phyloP scores from a whole-genome alignment of 2,329 filamentous ascomycete genomes.

The Berkeleyomyces rouxiae region DNA sequence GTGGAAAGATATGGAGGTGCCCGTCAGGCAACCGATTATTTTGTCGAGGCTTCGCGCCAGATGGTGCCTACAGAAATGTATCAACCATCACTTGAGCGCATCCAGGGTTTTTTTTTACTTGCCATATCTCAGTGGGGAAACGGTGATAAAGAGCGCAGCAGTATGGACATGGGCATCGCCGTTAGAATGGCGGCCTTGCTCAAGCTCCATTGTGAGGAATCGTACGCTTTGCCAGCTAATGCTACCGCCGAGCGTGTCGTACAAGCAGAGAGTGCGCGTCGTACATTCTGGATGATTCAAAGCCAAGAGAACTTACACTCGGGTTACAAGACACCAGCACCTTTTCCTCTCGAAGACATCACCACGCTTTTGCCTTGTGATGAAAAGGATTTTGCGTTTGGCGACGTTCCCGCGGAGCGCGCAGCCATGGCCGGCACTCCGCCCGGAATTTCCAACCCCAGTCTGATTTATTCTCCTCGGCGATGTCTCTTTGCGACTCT shows the following conservation, averaged over 20 bases:
- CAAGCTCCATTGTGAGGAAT: conserved; percentile 23
- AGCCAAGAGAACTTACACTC: conserved; percentile 24
- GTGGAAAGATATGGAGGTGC: conserved; percentile 17
- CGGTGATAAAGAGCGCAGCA: conserved; percentile 20
- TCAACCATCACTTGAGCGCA: conserved; percentile 18
- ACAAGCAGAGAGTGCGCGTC: conserved; percentile 20
- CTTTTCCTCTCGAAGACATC: conserved; percentile 23
- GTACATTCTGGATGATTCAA: conserved; percentile 25
- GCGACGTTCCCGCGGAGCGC: conserved; percentile 18
- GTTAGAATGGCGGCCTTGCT: conserved; percentile 23
- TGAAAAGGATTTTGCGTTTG: conserved; percentile 25
- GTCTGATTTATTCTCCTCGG: conserved; percentile 15
- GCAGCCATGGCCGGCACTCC: conserved; percentile 21
- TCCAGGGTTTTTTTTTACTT: conserved; percentile 21
- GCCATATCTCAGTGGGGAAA: conserved; percentile 22
- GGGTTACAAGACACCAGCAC: conserved; percentile 20
- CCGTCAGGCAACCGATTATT: conserved; percentile 18
- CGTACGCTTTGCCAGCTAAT: conserved; percentile 18
- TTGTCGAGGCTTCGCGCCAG: conserved; percentile 17
- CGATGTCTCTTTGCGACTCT: conserved; percentile 24
- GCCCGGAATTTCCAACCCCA: conserved; percentile 18
- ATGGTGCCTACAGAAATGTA: conserved; percentile 20
- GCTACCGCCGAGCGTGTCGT: conserved; percentile 20
- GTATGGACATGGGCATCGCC: conserved; percentile 24
- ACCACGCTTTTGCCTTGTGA: conserved; percentile 23